Evolutionary conservation across 352 stramenopile species (phyloP).

Genomic region (Aphanomyces cochlioides): DNA sequence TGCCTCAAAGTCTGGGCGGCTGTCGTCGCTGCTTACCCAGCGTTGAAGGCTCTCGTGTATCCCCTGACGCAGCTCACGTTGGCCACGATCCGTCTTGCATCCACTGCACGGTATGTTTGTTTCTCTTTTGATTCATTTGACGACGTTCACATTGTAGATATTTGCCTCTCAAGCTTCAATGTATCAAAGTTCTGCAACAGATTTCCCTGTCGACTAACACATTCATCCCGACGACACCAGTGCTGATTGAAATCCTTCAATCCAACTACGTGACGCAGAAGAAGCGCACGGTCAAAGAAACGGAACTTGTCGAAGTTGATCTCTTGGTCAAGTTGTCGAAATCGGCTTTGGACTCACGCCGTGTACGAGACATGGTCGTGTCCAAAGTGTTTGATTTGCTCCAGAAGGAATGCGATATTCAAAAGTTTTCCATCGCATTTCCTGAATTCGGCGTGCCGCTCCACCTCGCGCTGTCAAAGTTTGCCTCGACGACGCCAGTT

Average conservation of each 20-base stretch:
- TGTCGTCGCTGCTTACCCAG: slow-evolving; percentile 89
- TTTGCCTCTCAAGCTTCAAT: slow-evolving; percentile 95
- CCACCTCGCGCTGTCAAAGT: slow-evolving; percentile 84
- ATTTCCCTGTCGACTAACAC: slow-evolving; percentile 91
- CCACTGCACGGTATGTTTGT: slow-evolving; percentile 54
- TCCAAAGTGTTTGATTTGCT: slow-evolving; percentile 92
- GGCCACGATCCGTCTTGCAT: slow-evolving; percentile 69
- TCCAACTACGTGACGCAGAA: slow-evolving; percentile 18
- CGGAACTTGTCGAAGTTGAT: slow-evolving; percentile 51
- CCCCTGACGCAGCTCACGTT: slow-evolving; percentile 90
- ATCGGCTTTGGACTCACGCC: slow-evolving; percentile 77
- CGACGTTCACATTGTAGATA: slow-evolving; percentile 46
- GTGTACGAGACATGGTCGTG: slow-evolving; percentile 88
- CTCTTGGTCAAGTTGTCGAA: slow-evolving; percentile 91
- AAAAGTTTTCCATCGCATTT: slow-evolving; percentile 94
- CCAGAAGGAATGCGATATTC: slow-evolving; percentile 92
- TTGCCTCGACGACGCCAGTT: slow-evolving; percentile 73
- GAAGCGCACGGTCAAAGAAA: slow-evolving; percentile 47
- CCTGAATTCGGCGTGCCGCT: slow-evolving; percentile 92
- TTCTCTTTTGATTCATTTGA: too few species aligned
- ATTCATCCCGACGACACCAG: slow-evolving; percentile 93
- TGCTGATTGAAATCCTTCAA: slow-evolving; percentile 93
- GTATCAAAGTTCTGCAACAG: slow-evolving; percentile 94
- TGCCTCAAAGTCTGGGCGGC: slow-evolving; percentile 96
- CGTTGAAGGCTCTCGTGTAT: slow-evolving; percentile 93